These are phyloP conservation scores for Melampsora larici-populina DNA, from an alignment of 1,284 basidiomycete genomes.

Conservation along the genomic window DNA sequence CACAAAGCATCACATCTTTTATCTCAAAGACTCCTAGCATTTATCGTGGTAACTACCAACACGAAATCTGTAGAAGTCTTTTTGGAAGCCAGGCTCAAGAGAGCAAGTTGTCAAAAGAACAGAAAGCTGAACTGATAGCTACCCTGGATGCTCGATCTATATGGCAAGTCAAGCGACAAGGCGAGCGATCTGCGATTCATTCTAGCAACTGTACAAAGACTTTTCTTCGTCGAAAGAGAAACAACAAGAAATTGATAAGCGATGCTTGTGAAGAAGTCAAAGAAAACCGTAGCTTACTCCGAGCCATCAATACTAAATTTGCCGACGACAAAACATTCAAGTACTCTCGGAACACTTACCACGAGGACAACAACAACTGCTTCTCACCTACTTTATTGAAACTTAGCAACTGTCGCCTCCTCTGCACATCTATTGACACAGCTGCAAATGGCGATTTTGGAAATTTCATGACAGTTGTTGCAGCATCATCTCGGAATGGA, in stretches of 20 bases:
- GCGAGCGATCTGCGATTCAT: constrained; percentile 10
- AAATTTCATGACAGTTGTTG: constrained; percentile 4
- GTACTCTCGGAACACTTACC: not conserved
- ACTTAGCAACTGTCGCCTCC: not conserved
- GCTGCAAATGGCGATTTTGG: not conserved
- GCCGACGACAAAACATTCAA: not conserved
- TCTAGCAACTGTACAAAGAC: constrained; percentile 1
- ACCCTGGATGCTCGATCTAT: not conserved
- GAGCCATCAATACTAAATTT: not conserved
- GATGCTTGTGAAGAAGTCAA: not conserved
- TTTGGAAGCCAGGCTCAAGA: not conserved
- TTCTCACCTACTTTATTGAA: not conserved
- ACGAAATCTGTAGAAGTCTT: not conserved
- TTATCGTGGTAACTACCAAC: constrained; percentile 8
- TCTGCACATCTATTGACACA: not conserved
- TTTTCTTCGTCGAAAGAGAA: not conserved
- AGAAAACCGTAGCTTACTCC: not conserved
- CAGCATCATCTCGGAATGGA: not conserved
- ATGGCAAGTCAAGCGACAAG: constrained; percentile 9
- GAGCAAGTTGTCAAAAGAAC: not conserved
- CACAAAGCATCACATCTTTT: not conserved
- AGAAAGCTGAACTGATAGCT: not conserved
- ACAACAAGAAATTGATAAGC: not conserved
- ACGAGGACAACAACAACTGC: not conserved
- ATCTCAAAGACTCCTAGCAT: not conserved